Evolutionary conservation across 495 filamentous ascomycete species (phyloP).

Genomic region (Penicillium egyptiacum): DNA sequence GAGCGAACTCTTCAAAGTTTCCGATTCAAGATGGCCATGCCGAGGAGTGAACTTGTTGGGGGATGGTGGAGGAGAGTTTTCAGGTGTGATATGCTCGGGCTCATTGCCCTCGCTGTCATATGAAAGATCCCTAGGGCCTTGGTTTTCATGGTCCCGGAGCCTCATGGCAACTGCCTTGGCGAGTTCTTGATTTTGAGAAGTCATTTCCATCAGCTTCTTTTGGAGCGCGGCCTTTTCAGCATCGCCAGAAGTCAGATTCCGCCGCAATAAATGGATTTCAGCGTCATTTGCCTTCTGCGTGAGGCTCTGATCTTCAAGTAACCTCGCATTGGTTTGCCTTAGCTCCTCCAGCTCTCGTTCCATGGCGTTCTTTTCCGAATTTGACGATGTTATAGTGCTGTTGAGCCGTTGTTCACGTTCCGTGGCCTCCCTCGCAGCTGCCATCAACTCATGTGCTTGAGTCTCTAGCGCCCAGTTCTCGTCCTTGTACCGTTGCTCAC

Average conservation of each 20-base stretch:
- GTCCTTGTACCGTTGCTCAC: slow-evolving; percentile 92
- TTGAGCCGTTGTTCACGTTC: slow-evolving; percentile 80
- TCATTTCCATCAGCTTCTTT: slow-evolving; percentile 80
- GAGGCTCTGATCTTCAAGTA: slow-evolving; percentile 74
- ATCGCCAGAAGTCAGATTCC: slow-evolving; percentile 71
- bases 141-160: slow-evolving; percentile 62
- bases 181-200: slow-evolving; percentile 82
- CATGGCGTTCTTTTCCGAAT: slow-evolving; percentile 70
- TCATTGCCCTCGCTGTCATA: slow-evolving; percentile 65
- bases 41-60: slow-evolving; percentile 88
- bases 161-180: slow-evolving; percentile 76
- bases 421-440: slow-evolving; percentile 64
- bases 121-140: slow-evolving; percentile 54
- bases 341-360: slow-evolving; percentile 88
- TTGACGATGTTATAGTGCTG: slow-evolving; percentile 63
- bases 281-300: slow-evolving; percentile 81
- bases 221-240: slow-evolving; percentile 71
- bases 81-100: slow-evolving; percentile 71
- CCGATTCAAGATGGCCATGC: slow-evolving; percentile 85
- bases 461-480: slow-evolving; percentile 97
- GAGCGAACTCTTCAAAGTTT: slow-evolving; percentile 89
- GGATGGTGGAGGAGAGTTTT: slow-evolving; percentile 85
- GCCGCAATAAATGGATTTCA: slow-evolving; percentile 75
- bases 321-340: slow-evolving; percentile 70
- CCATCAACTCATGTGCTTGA: slow-evolving; percentile 75